phyloP scores from a whole-genome alignment of 1,284 basidiomycete genomes.

The Ustilago crameri region DNA sequence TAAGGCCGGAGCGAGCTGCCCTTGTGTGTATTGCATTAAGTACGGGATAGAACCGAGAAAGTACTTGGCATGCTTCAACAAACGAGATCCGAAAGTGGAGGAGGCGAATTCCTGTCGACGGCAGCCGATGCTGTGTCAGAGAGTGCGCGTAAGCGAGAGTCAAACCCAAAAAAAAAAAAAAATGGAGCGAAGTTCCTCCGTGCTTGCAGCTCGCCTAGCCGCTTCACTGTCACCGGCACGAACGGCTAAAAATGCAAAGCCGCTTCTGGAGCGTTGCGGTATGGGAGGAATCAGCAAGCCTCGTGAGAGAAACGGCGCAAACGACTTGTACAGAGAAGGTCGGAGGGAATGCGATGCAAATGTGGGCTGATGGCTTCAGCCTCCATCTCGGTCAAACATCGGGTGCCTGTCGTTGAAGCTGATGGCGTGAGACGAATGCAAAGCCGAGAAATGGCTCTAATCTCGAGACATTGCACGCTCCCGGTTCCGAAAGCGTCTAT shows the following conservation, averaged over 20 bases:
- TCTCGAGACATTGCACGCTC: too few species aligned
- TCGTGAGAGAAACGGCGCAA: too few species aligned
- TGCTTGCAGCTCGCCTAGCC: slow-evolving; percentile 34
- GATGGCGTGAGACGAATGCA: slow-evolving; percentile 1
- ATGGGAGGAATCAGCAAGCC: too few species aligned
- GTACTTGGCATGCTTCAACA: neutral
- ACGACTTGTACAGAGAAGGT: too few species aligned
- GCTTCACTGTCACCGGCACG: too few species aligned
- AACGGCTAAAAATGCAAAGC: too few species aligned
- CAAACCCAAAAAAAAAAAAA: slow-evolving; percentile 1
- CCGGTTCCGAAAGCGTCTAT: too few species aligned
- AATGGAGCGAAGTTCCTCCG: slow-evolving; percentile 41
- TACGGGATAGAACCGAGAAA: neutral
- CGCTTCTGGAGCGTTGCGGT: neutral
- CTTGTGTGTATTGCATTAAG: neutral
- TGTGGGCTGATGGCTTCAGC: slow-evolving; percentile 1
- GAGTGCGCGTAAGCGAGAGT: slow-evolving; percentile 31
- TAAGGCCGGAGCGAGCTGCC: too few species aligned
- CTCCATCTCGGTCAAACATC: slow-evolving; percentile 20
- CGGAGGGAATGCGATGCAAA: too few species aligned
- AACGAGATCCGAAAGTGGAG: neutral
- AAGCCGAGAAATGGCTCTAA: neutral
- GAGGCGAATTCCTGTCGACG: neutral
- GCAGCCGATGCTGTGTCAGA: slow-evolving; percentile 6
- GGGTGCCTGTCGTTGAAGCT: slow-evolving; percentile 19